These are phyloP conservation scores for Candida corydali DNA, from an alignment of 805 yeast species.

Conservation along the genomic window DNA sequence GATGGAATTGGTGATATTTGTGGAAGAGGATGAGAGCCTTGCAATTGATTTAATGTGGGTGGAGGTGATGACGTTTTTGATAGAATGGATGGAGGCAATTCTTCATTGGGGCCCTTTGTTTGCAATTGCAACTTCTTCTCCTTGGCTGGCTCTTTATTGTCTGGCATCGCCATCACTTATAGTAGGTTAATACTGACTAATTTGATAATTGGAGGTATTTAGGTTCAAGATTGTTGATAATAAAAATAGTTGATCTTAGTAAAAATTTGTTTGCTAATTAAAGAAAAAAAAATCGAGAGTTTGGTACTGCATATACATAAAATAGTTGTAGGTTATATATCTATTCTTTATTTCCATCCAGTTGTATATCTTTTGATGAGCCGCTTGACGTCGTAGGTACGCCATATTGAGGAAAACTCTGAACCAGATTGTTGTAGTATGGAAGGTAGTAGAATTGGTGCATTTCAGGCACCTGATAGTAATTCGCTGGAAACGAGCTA, in stretches of 20 bases:
- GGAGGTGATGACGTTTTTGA: constrained; percentile 78
- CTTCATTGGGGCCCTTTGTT: constrained; percentile 8
- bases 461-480: not conserved
- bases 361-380: no score
- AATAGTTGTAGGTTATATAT: no score
- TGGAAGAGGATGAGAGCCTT: no score
- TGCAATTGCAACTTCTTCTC: constrained; percentile 5
- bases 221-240: no score
- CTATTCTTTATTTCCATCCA: no score
- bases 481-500: not conserved
- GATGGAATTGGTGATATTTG: not conserved
- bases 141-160: not conserved
- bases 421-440: not conserved
- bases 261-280: constrained; percentile 2
- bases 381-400: no score
- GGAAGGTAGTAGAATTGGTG: constrained; percentile 1
- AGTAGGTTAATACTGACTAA: not conserved
- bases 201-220: not conserved
- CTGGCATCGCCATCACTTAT: constrained; percentile 1
- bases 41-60: not conserved
- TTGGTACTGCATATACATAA: no score
- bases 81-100: constrained; percentile 45
- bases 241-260: not conserved
- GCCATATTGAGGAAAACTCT: no score
- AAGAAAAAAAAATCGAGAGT: not conserved